Conservation (phyloP, 2,329 filamentous ascomycete species). For the Boeremia lycopersici region DNA sequence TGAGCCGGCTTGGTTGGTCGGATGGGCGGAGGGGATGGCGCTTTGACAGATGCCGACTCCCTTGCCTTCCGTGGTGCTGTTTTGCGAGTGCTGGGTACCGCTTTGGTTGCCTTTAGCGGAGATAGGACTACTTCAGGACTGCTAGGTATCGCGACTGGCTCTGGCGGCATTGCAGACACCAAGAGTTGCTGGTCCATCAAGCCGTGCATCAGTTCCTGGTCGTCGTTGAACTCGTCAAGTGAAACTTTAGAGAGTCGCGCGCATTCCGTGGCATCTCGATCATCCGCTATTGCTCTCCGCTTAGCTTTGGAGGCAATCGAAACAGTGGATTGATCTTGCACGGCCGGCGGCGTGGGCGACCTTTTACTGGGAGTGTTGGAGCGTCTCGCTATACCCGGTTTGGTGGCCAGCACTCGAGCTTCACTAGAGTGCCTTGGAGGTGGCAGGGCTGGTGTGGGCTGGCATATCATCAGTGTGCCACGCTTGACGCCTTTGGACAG, state of each 20-base stretch:
- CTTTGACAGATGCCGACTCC: neutral
- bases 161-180: slow-evolving; percentile 6
- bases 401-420: neutral
- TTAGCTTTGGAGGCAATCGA: slow-evolving; percentile 7
- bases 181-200: slow-evolving; percentile 39
- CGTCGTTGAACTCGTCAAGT: slow-evolving; percentile 27
- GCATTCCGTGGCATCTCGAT: slow-evolving; percentile 2
- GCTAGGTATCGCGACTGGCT: neutral
- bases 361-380: neutral
- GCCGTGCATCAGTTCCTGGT: slow-evolving; percentile 33
- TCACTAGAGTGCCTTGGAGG: slow-evolving; percentile 8
- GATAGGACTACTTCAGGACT: neutral
- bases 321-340: neutral
- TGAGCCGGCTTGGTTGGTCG: slow-evolving; percentile 4
- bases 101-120: neutral
- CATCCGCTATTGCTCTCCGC: slow-evolving; percentile 5
- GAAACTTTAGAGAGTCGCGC: slow-evolving; percentile 14
- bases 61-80: neutral
- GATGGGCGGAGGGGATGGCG: neutral
- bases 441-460: slow-evolving; percentile 40
- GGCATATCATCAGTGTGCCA: slow-evolving; percentile 52
- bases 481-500: slow-evolving; percentile 48
- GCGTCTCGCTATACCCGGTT: neutral
- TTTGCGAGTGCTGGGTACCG: neutral
- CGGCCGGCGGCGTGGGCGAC: neutral